These are phyloP conservation scores for Solanum clarkiae DNA, from an alignment of 257 asterid species.

Conservation along the genomic window DNA sequence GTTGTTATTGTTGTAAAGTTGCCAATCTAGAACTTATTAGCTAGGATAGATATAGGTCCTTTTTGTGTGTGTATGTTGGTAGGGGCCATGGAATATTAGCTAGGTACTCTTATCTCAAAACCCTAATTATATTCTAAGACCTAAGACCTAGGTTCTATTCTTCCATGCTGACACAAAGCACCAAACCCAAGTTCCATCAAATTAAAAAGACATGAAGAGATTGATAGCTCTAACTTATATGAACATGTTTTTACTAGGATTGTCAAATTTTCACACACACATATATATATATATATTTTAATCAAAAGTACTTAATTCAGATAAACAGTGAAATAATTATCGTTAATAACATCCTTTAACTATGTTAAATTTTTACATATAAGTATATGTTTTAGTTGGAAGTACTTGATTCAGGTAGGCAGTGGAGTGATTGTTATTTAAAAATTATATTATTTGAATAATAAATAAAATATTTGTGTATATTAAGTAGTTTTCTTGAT, in stretches of 20 bases:
- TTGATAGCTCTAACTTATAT: neutral
- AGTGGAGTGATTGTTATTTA: accelerated
- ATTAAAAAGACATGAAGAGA: neutral
- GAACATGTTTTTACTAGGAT: neutral
- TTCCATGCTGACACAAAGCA: neutral
- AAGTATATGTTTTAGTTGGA: neutral
- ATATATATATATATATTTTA: no score
- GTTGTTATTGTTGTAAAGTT: no score
- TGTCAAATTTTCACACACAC: no score
- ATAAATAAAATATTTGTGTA: no score
- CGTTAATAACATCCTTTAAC: neutral
- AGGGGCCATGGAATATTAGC: neutral
- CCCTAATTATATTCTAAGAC: neutral
- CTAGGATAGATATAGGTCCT: neutral
- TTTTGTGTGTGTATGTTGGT: neutral
- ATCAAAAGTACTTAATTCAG: no score
- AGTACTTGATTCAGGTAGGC: neutral
- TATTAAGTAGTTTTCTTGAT: no score
- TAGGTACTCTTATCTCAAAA: neutral
- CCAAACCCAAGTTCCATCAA: neutral
- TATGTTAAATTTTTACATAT: neutral
- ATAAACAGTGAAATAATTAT: no score
- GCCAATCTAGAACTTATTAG: neutral
- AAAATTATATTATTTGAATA: no score
- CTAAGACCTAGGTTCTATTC: neutral